Percentiles rank a stretch among this genome's conserved stretches.
phyloP scores from a whole-genome alignment of 2,329 filamentous ascomycete genomes.

The Emydomyces testavorans region DNA sequence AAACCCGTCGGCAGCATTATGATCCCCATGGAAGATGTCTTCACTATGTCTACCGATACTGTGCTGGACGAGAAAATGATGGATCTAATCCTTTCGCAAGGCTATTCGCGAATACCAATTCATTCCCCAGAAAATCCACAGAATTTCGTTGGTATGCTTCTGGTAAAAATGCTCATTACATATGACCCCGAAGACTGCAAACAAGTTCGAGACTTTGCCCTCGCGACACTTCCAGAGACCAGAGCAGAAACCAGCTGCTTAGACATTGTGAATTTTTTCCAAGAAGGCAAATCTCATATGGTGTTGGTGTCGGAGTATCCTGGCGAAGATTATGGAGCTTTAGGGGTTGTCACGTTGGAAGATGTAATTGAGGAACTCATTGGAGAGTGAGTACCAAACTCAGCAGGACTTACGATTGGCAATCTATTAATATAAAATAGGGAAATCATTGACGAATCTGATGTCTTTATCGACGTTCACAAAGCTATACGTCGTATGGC shows the following conservation, averaged over 20 bases:
- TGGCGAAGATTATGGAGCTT: constrained; percentile 77
- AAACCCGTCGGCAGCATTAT: constrained; percentile 93
- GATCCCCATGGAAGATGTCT: constrained; percentile 97
- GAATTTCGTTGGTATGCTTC: constrained; percentile 93
- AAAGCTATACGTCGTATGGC: constrained; percentile 87
- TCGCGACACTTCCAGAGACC: constrained; percentile 91
- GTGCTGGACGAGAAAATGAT: constrained; percentile 87
- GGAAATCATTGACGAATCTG: constrained; percentile 97
- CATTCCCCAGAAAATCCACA: constrained; percentile 69
- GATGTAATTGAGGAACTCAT: constrained; percentile 98
- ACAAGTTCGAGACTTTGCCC: constrained; percentile 75
- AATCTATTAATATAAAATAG: constrained; percentile 38
- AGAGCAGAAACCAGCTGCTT: constrained; percentile 90
- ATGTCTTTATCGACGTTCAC: constrained; percentile 96
- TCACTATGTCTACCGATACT: constrained; percentile 90
- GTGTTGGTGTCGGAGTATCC: constrained; percentile 85
- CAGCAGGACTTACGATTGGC: background rate
- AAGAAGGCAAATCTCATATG: constrained; percentile 98
- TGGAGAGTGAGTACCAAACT: constrained; percentile 62
- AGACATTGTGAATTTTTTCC: constrained; percentile 99
- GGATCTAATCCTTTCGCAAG: constrained; percentile 82
- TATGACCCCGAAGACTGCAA: constrained; percentile 92
- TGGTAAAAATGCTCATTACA: constrained; percentile 97
- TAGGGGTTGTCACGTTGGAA: constrained; percentile 90
- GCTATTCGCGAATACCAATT: constrained; percentile 93